phyloP scores from a whole-genome alignment of 371 early-diverging fungal species.

The Actinomortierella ambigua region DNA sequence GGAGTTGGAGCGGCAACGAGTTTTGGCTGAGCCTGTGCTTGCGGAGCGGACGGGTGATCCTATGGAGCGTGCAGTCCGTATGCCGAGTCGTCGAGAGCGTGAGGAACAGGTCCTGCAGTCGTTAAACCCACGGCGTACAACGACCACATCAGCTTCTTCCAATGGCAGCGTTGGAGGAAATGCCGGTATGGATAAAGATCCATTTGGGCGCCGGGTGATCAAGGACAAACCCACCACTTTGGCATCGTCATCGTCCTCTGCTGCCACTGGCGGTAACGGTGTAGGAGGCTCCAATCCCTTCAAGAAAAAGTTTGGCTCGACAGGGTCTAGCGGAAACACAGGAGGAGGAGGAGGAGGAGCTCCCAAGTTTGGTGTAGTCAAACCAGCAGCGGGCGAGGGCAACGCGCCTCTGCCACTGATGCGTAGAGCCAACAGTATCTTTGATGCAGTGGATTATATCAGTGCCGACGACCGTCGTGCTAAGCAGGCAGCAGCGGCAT shows the following conservation, averaged over 20 bases:
- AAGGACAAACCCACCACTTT: constrained; percentile 13
- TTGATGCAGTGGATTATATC: constrained; percentile 32
- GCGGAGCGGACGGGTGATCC: constrained; percentile 4
- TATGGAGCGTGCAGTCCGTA: no score
- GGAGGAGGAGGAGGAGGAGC: constrained; percentile 18
- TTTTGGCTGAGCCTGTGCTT: constrained; percentile 31
- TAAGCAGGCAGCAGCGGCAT: constrained; percentile 12
- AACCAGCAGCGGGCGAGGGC: constrained; percentile 1
- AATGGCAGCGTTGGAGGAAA: constrained; percentile 18
- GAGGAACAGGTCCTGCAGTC: no score
- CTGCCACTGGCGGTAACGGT: background rate
- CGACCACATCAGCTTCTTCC: constrained; percentile 12
- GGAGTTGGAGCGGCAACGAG: constrained; percentile 17
- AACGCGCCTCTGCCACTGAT: constrained; percentile 13
- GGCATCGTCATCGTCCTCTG: background rate
- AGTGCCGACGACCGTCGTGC: constrained; percentile 30
- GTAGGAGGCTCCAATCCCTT: constrained; percentile 21
- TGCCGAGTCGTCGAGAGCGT: no score
- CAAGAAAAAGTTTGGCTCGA: constrained; percentile 23
- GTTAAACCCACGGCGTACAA: constrained; percentile 3
- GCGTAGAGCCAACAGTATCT: constrained; percentile 32
- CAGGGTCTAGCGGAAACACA: background rate
- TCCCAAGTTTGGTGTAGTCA: constrained; percentile 19
- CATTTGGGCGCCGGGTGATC: constrained; percentile 37
- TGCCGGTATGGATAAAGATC: constrained; percentile 32